These are phyloP conservation scores for Sextonia rubra DNA, from an alignment of 164 flowering plant species.

Conservation along the genomic window DNA sequence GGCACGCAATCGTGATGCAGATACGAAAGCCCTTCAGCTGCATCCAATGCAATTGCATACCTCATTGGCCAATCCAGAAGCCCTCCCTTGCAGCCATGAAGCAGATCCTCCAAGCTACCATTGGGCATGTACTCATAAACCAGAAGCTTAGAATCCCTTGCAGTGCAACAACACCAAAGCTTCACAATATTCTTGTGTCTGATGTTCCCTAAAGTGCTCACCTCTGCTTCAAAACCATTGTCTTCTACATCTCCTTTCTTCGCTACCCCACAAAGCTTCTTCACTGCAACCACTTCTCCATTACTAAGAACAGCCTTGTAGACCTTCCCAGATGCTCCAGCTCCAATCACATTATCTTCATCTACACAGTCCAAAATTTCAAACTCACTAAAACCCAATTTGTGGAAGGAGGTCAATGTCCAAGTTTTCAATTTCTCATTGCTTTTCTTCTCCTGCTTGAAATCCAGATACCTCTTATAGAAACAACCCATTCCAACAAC, in stretches of 20 bases:
- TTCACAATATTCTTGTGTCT: constrained; percentile 73
- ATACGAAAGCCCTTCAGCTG: constrained; percentile 69
- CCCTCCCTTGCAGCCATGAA: constrained; percentile 54
- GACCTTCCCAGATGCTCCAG: constrained; percentile 69
- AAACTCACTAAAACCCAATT: constrained; percentile 52
- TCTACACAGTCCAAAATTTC: constrained; percentile 49
- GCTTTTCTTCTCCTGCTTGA: constrained; percentile 38
- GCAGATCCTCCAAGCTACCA: constrained; percentile 68
- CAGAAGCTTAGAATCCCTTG: constrained; percentile 48
- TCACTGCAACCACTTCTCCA: constrained; percentile 70
- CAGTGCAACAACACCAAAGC: constrained; percentile 56
- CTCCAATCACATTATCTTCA: constrained; percentile 67
- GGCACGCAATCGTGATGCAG: constrained; percentile 79
- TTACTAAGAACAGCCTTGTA: constrained; percentile 57
- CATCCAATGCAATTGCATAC: constrained; percentile 55
- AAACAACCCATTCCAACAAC: constrained; percentile 50
- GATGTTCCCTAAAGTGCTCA: constrained; percentile 64
- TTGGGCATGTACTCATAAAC: constrained; percentile 79
- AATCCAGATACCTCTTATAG: constrained; percentile 32
- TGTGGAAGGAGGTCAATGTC: constrained; percentile 62
- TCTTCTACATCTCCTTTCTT: constrained; percentile 20
- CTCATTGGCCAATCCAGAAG: constrained; percentile 59
- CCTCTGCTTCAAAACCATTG: constrained; percentile 57
- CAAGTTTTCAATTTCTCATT: constrained; percentile 37
- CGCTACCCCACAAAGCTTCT: constrained; percentile 48